Evolutionary conservation across 495 filamentous ascomycete genomes (phyloP).

Genomic region (Podospora didyma): DNA sequence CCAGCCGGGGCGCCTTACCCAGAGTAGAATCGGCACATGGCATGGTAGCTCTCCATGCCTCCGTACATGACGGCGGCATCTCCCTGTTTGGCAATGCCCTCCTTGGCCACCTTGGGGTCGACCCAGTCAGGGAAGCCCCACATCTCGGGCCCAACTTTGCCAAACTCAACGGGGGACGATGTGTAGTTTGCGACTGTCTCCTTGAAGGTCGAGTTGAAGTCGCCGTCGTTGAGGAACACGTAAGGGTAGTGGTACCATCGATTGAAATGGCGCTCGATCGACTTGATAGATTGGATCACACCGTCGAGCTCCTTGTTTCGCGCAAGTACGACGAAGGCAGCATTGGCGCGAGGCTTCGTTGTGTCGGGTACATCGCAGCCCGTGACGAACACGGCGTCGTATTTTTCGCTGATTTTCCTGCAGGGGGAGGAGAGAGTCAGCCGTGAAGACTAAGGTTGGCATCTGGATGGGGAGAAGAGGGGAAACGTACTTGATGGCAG

Average conservation of each 20-base stretch:
- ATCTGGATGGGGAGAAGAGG: too few relatives aligned
- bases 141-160: constrained; percentile 83
- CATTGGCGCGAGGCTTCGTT: constrained; percentile 71
- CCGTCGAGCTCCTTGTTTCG: constrained; percentile 96
- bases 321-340: constrained; percentile 92
- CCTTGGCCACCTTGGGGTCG: constrained; percentile 86
- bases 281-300: constrained; percentile 94
- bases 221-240: constrained; percentile 96
- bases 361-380: constrained; percentile 76
- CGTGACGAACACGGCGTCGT: constrained; percentile 93
- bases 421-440: neutral
- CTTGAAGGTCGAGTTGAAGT: constrained; percentile 92
- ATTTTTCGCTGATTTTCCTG: constrained; percentile 94
- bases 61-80: constrained; percentile 99
- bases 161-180: constrained; percentile 81
- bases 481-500: constrained; percentile 71
- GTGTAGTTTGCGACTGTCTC: constrained; percentile 87
- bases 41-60: constrained; percentile 98
- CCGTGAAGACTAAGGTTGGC: too few relatives aligned
- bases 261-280: constrained; percentile 98
- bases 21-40: constrained; percentile 98
- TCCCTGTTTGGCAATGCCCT: constrained; percentile 92
- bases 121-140: constrained; percentile 99
- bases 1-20: constrained; percentile 53
- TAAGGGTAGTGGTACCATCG: constrained; percentile 99